A percentile compares a stretch with the other conserved stretches of the same genome.
These are phyloP conservation scores for Penicillium brasilianum DNA, from an alignment of 2,329 filamentous ascomycete genomes.

Conservation along the genomic window DNA sequence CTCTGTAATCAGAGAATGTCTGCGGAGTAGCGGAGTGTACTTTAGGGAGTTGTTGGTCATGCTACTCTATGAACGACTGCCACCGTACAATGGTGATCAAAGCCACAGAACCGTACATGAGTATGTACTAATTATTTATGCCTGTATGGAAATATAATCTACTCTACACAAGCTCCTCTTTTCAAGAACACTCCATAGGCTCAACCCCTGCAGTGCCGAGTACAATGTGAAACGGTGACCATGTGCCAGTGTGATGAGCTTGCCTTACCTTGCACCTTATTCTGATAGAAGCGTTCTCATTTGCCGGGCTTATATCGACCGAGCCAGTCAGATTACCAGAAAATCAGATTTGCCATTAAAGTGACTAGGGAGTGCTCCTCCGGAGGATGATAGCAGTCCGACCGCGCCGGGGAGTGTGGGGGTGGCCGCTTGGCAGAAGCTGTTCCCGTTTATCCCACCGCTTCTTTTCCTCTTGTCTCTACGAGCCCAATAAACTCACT, in stretches of 20 bases:
- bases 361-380: background rate
- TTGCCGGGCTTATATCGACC: background rate
- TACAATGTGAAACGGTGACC: conserved; percentile 1
- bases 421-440: conserved; percentile 13
- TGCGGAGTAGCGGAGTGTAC: background rate
- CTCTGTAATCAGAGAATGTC: no score
- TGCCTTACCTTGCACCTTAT: conserved; percentile 1
- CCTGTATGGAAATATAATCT: no score
- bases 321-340: background rate
- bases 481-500: no score
- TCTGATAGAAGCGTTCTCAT: background rate
- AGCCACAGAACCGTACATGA: no score
- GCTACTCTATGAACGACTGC: no score
- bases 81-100: no score
- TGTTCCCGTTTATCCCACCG: conserved; percentile 3
- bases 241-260: conserved; percentile 5
- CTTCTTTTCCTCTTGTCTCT: conserved; percentile 2
- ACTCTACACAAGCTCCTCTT: no score
- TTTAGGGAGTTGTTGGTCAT: background rate
- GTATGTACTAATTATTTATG: no score
- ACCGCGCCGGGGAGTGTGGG: conserved; percentile 18
- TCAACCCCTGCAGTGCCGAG: background rate
- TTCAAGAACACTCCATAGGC: background rate
- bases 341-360: background rate
- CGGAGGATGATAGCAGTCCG: conserved; percentile 16